Percentiles rank a stretch among this genome's conserved stretches.
Evolutionary conservation across 148 eudicot genomes (phyloP).

Genomic region (Vaccinium macrocarpon): DNA sequence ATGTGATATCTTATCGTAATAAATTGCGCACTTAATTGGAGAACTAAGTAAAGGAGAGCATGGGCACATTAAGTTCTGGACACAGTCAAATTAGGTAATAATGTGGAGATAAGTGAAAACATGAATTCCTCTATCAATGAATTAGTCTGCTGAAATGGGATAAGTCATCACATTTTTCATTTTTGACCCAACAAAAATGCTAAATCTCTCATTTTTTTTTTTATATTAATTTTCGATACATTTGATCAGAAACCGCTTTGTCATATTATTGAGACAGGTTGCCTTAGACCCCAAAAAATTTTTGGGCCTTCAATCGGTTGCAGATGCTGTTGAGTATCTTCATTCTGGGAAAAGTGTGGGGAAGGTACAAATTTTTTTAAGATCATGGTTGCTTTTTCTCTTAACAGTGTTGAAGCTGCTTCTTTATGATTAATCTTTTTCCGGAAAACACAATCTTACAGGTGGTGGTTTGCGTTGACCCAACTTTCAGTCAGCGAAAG

Average conservation of each 20-base stretch:
- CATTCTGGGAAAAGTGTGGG: constrained; percentile 92
- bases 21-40: neutral
- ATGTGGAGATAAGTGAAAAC: neutral
- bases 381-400: neutral
- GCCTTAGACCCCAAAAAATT: constrained; percentile 73
- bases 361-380: constrained; percentile 51
- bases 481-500: constrained; percentile 44
- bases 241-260: neutral
- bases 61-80: neutral
- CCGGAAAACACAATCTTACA: constrained; percentile 20
- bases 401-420: constrained; percentile 10
- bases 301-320: constrained; percentile 69
- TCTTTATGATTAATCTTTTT: constrained; percentile 4
- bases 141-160: neutral
- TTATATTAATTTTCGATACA: neutral
- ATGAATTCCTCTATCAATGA: neutral
- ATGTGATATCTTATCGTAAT: neutral
- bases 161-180: neutral
- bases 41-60: neutral
- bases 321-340: constrained; percentile 96
- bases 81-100: neutral
- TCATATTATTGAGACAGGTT: constrained; percentile 44
- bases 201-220: neutral
- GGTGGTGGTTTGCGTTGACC: constrained; percentile 90
- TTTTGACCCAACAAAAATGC: neutral